phyloP scores from a whole-genome alignment of 768 basidiomycete genomes.

The Hericium rajendrae region DNA sequence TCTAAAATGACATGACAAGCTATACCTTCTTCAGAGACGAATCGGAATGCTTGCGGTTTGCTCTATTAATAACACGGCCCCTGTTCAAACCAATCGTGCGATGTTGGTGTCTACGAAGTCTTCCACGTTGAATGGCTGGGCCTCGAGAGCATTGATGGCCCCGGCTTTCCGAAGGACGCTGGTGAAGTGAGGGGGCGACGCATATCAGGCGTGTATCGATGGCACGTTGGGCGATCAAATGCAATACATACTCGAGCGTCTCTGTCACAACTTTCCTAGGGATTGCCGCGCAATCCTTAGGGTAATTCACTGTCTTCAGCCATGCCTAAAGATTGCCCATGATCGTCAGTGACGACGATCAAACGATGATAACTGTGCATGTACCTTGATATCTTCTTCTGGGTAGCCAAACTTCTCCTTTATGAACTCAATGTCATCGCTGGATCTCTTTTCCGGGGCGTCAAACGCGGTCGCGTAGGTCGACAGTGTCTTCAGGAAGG shows the following conservation, averaged over 20 bases:
- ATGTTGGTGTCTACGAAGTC: conserved; percentile 9
- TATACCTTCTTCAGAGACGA: too few relatives aligned
- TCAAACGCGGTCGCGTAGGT: conserved; percentile 60
- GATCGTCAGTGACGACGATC: neutral
- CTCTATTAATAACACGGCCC: too few relatives aligned
- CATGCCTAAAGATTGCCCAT: conserved; percentile 45
- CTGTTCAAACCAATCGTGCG: conserved; percentile 3
- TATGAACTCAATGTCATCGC: conserved; percentile 66
- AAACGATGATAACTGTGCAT: neutral
- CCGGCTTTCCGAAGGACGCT: conserved; percentile 74
- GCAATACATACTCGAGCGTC: conserved; percentile 53
- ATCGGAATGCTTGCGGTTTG: too few relatives aligned
- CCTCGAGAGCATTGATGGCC: conserved; percentile 48
- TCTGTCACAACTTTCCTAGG: conserved; percentile 54
- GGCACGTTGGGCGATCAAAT: neutral
- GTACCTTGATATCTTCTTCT: conserved; percentile 70
- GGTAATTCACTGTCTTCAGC: conserved; percentile 74
- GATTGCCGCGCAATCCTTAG: conserved; percentile 53
- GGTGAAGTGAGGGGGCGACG: neutral
- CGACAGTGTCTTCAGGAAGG: conserved; percentile 59
- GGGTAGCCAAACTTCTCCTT: conserved; percentile 71
- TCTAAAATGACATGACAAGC: too few relatives aligned
- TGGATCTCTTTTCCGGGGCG: conserved; percentile 43
- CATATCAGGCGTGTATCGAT: neutral
- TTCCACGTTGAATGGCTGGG: conserved; percentile 27